phyloP scores from a whole-genome alignment of 345 rosid genomes.

The Acer yangbiense region DNA sequence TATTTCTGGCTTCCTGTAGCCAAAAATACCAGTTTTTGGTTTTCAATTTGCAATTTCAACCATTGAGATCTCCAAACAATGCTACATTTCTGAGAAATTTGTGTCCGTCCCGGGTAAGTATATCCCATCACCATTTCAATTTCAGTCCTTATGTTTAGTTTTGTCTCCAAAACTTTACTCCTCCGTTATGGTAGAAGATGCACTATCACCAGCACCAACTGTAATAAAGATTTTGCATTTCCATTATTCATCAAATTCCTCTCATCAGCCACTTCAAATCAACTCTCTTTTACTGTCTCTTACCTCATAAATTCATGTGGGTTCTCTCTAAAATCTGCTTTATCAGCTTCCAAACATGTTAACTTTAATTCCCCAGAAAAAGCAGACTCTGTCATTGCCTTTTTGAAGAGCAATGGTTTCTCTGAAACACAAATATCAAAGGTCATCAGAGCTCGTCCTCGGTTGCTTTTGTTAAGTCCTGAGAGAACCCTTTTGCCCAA shows the following conservation, averaged over 20 bases:
- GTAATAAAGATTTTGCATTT: background rate
- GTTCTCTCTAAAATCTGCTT: slow-evolving; percentile 26
- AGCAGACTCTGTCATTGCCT: slow-evolving; percentile 20
- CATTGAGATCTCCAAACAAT: background rate
- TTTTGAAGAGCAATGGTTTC: slow-evolving; percentile 24
- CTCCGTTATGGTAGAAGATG: background rate
- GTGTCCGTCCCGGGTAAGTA: background rate
- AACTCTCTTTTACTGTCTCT: slow-evolving; percentile 20
- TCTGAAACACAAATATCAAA: slow-evolving; percentile 19
- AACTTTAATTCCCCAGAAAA: slow-evolving; percentile 17
- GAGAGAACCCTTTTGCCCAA: slow-evolving; percentile 35
- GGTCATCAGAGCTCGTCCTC: background rate
- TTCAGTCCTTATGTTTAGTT: slow-evolving; percentile 1
- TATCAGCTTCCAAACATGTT: slow-evolving; percentile 10
- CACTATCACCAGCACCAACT: background rate
- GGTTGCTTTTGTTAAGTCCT: slow-evolving; percentile 1
- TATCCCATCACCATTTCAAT: background rate
- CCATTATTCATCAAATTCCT: background rate
- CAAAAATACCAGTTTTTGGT: no score
- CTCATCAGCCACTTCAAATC: slow-evolving; percentile 4
- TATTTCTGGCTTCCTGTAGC: background rate
- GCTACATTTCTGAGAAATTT: background rate
- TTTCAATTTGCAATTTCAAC: background rate
- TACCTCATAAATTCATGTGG: slow-evolving; percentile 28
- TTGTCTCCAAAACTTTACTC: background rate